Evolutionary conservation across 2,329 filamentous ascomycete genomes (phyloP).

Genomic region (Fusarium nisikadoi): DNA sequence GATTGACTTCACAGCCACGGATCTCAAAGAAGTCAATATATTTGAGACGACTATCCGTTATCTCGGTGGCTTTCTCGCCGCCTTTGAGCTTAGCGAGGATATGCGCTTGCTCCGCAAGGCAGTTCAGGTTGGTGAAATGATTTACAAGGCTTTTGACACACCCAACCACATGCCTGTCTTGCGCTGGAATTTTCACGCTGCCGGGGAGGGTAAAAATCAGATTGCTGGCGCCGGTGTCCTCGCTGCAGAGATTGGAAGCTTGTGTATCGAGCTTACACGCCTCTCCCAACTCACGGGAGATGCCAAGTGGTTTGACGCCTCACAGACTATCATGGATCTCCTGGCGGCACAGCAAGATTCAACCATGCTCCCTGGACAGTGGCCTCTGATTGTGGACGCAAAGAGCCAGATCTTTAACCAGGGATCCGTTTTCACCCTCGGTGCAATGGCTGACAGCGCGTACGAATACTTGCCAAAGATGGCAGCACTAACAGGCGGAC

Average conservation of each 20-base stretch:
- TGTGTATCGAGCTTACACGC: conserved; percentile 78
- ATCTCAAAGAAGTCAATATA: conserved; percentile 63
- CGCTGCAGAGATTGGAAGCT: conserved; percentile 66
- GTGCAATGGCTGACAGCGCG: conserved; percentile 60
- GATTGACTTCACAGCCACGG: conserved; percentile 70
- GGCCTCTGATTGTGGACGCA: conserved; percentile 61
- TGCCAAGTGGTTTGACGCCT: conserved; percentile 78
- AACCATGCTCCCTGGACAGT: conserved; percentile 77
- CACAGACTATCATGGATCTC: conserved; percentile 73
- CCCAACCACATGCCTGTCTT: conserved; percentile 72
- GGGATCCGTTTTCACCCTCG: conserved; percentile 57
- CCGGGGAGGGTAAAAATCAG: conserved; percentile 48
- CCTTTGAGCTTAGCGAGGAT: conserved; percentile 72
- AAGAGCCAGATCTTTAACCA: conserved; percentile 39
- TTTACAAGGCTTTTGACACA: conserved; percentile 75
- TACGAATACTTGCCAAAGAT: conserved; percentile 96
- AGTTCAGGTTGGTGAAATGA: conserved; percentile 69
- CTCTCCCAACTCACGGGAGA: conserved; percentile 79
- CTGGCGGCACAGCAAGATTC: conserved; percentile 72
- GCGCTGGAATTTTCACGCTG: conserved; percentile 56
- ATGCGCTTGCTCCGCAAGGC: conserved; percentile 70
- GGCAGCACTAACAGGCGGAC: conserved; percentile 72
- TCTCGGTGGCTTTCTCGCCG: conserved; percentile 74
- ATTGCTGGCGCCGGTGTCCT: conserved; percentile 52
- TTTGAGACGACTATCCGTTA: conserved; percentile 80